Percentiles rank a stretch among this genome's conserved stretches.
Conservation (phyloP, 768 basidiomycete species). For the Mycena maculata region DNA sequence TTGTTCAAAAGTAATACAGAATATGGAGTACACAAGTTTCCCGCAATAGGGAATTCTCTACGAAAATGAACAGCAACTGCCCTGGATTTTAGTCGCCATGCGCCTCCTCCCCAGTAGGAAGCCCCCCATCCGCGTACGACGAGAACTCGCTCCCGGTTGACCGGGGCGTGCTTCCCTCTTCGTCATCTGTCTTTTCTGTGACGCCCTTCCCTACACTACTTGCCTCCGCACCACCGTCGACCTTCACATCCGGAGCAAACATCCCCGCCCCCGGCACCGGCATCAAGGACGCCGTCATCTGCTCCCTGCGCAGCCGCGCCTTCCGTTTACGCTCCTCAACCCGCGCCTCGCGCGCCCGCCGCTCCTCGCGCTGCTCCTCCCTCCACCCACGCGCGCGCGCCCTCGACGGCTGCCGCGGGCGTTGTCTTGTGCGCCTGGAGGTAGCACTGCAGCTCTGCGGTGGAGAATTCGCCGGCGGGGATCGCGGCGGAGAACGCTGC, state of each 20-base stretch:
- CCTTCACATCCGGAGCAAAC: not conserved
- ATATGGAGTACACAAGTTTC: no score
- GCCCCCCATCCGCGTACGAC: conserved; percentile 10
- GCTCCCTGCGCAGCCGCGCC: not conserved
- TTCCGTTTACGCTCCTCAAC: conserved; percentile 42
- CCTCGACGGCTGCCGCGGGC: conserved; percentile 49
- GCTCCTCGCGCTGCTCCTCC: conserved; percentile 47
- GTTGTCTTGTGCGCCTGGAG: conserved; percentile 58
- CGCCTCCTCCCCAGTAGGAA: not conserved
- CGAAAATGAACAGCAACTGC: no score
- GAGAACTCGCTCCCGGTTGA: conserved; percentile 12
- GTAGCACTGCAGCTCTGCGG: conserved; percentile 72
- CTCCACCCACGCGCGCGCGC: conserved; percentile 57
- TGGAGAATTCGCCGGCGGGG: conserved; percentile 63
- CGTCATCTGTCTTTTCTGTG: not conserved
- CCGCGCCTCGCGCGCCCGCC: conserved; percentile 45
- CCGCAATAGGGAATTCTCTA: no score
- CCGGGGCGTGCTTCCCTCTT: not conserved
- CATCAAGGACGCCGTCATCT: not conserved
- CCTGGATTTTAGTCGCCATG: no score
- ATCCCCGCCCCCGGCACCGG: not conserved
- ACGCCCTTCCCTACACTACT: no score
- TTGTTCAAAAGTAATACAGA: no score
- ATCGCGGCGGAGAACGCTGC: conserved; percentile 53
- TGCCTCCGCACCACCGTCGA: not conserved